Percentiles rank a stretch among this genome's conserved stretches.
phyloP scores from a whole-genome alignment of 352 stramenopile genomes.

The Phytophthora meadii region DNA sequence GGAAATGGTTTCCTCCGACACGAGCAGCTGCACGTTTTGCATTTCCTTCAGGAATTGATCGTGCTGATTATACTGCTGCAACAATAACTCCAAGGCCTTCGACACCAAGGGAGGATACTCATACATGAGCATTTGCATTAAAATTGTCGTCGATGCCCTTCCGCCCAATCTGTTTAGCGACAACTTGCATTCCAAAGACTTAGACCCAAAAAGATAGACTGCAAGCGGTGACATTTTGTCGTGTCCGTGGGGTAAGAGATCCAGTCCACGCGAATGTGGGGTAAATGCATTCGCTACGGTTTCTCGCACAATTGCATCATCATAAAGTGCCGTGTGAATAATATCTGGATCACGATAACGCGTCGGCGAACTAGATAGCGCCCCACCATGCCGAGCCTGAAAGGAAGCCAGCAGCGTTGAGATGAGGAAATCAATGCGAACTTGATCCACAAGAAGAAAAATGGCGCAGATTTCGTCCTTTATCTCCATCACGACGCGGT shows the following conservation, averaged over 20 bases:
- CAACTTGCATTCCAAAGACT: conserved; percentile 66
- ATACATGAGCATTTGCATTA: conserved; percentile 86
- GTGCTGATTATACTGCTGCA: conserved; percentile 80
- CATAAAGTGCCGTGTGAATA: conserved; percentile 35
- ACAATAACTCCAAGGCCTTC: conserved; percentile 72
- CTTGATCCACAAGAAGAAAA: conserved; percentile 61
- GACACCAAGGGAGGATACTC: conserved; percentile 77
- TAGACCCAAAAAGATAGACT: conserved; percentile 53
- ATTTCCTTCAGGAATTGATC: conserved; percentile 74
- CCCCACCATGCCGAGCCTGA: conserved; percentile 40
- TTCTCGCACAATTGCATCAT: conserved; percentile 32
- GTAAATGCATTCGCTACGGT: conserved; percentile 21
- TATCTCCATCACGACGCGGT: conserved; percentile 73
- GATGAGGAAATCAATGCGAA: conserved; percentile 73
- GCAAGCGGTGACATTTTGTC: conserved; percentile 59
- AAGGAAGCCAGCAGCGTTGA: conserved; percentile 60
- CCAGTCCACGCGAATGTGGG: conserved; percentile 20
- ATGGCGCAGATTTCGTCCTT: conserved; percentile 77
- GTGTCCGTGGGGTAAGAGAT: conserved; percentile 28
- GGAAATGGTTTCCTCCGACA: conserved; percentile 65
- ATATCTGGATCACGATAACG: conserved; percentile 28
- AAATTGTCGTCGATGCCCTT: conserved; percentile 58
- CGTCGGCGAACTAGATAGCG: conserved; percentile 23
- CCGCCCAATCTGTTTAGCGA: conserved; percentile 53
- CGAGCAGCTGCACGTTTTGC: conserved; percentile 64